These are phyloP conservation scores for Barnettozyma sp. DNA, from an alignment of 805 yeast genomes.

Conservation along the genomic window DNA sequence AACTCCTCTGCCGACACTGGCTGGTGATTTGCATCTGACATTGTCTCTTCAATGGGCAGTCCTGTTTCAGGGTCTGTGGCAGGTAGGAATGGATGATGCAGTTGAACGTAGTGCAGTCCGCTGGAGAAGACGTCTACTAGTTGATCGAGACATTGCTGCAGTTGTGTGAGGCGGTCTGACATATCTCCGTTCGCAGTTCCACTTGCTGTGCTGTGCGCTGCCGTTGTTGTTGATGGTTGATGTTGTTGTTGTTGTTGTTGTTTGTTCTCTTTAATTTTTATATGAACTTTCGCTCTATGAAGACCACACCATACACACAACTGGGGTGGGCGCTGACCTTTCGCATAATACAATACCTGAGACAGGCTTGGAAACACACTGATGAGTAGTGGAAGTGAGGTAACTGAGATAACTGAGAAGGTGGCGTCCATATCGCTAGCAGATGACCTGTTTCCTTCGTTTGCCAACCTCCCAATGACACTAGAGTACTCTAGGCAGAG, in stretches of 20 bases:
- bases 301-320: too few species aligned
- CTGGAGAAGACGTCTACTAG: slow-evolving; percentile 76
- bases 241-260: background rate
- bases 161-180: slow-evolving; percentile 86
- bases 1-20: slow-evolving; percentile 38
- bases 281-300: too few species aligned
- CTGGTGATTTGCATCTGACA: slow-evolving; percentile 55
- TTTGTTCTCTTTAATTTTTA: background rate
- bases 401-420: background rate
- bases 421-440: slow-evolving; percentile 4
- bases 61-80: slow-evolving; percentile 20
- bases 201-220: too few species aligned
- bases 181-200: slow-evolving; percentile 29
- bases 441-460: slow-evolving; percentile 14
- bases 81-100: slow-evolving; percentile 57
- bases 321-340: too few species aligned
- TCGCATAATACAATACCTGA: too few species aligned
- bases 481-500: background rate
- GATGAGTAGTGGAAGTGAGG: slow-evolving; percentile 3
- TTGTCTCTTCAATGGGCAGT: slow-evolving; percentile 40
- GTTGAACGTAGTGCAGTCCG: slow-evolving; percentile 71
- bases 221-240: background rate
- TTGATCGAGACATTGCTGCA: slow-evolving; percentile 79
- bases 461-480: background rate
- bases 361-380: too few species aligned